Conservation (phyloP, 306 rosid genomes). For the Alnus rubra region DNA sequence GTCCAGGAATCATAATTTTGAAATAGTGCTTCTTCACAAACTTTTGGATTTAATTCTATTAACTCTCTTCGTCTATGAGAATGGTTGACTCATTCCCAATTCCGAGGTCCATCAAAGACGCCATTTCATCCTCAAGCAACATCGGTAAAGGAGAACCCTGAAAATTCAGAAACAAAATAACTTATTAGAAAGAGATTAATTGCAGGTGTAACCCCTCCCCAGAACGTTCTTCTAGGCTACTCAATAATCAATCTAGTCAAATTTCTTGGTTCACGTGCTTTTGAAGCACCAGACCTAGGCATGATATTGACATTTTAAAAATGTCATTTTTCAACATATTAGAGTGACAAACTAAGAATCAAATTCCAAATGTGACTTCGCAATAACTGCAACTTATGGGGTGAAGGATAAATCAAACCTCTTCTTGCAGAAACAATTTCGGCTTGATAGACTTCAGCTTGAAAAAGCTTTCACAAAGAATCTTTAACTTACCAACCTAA, state of each 20-base stretch:
- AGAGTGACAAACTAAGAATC: not conserved
- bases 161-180: slow-evolving; percentile 26
- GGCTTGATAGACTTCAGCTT: slow-evolving; percentile 77
- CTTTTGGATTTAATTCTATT: slow-evolving; percentile 3
- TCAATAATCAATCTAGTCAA: not conserved
- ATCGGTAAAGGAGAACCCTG: slow-evolving; percentile 84
- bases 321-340: not conserved
- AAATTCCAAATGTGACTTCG: not conserved
- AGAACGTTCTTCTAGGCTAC: not conserved
- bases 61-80: slow-evolving; percentile 80
- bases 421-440: slow-evolving; percentile 79
- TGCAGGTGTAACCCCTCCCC: not conserved
- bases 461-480: slow-evolving; percentile 89
- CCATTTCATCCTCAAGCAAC: slow-evolving; percentile 72
- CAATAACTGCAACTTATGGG: slow-evolving; percentile 1
- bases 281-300: not conserved
- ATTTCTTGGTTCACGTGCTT: not conserved
- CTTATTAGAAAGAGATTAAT: not conserved
- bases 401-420: slow-evolving; percentile 50
- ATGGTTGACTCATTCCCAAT: slow-evolving; percentile 65
- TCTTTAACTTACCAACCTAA: slow-evolving; percentile 87
- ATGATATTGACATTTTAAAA: not conserved
- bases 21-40: not conserved
- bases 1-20: not conserved
- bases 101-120: slow-evolving; percentile 69